Evolutionary conservation across 345 rosid genomes (phyloP).

Genomic region (Firmiana major): DNA sequence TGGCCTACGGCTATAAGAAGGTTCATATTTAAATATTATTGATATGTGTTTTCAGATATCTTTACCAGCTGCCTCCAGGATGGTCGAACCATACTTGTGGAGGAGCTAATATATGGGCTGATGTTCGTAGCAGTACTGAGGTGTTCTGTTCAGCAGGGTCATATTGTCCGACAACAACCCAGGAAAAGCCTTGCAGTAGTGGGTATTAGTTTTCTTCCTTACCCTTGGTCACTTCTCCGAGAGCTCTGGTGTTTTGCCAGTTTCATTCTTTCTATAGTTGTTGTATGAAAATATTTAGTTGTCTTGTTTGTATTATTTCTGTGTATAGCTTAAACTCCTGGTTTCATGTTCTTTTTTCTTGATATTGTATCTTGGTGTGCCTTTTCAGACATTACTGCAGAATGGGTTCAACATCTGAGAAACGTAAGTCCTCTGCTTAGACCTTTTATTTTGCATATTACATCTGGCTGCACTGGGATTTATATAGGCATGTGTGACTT

Average conservation of each 20-base stretch:
- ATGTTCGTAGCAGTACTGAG: conserved; percentile 57
- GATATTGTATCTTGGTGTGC: conserved; percentile 11
- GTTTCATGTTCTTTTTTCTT: conserved; percentile 3
- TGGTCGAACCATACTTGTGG: conserved; percentile 78
- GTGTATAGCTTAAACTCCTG: neutral
- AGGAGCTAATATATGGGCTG: conserved; percentile 94
- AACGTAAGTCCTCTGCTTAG: conserved; percentile 41
- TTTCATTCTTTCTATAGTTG: neutral
- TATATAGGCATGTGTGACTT: neutral
- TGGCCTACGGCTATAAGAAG: neutral
- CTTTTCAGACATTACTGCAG: conserved; percentile 74
- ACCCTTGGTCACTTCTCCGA: conserved; percentile 9
- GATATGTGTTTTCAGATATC: conserved; percentile 49
- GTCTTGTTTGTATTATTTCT: neutral
- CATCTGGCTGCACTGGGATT: neutral
- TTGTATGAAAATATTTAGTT: neutral
- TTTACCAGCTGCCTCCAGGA: conserved; percentile 74
- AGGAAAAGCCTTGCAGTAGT: conserved; percentile 35
- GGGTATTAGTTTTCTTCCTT: conserved; percentile 45
- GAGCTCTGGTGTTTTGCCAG: neutral
- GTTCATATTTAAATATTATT: neutral
- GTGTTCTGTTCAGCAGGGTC: conserved; percentile 73
- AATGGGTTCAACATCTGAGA: conserved; percentile 74
- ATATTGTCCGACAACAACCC: conserved; percentile 52
- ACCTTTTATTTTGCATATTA: neutral